Conservation (phyloP, 2,329 filamentous ascomycete species). For the Botrytis aclada region DNA sequence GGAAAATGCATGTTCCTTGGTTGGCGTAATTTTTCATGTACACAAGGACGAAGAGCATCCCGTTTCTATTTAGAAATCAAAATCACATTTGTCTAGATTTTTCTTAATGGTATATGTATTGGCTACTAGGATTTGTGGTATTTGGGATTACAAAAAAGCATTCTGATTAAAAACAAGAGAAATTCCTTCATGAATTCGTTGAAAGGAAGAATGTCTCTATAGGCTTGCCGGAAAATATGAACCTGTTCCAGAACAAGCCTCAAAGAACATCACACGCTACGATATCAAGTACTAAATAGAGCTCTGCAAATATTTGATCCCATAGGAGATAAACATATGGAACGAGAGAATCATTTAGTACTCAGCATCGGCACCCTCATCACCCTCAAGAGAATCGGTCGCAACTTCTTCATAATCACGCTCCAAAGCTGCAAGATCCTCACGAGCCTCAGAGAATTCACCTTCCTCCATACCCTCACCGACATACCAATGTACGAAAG, state of each 20-base stretch:
- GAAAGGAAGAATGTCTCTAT: conserved; percentile 29
- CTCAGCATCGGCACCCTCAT: conserved; percentile 63
- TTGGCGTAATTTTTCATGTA: neutral
- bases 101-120: conserved; percentile 14
- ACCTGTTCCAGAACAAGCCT: conserved; percentile 32
- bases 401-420: conserved; percentile 65
- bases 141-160: conserved; percentile 36
- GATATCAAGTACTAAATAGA: conserved; percentile 34
- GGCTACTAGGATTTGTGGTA: conserved; percentile 18
- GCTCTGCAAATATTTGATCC: conserved; percentile 34
- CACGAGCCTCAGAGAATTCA: conserved; percentile 63
- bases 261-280: conserved; percentile 31
- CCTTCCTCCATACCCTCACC: conserved; percentile 70
- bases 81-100: conserved; percentile 1
- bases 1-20: neutral
- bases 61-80: neutral
- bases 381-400: conserved; percentile 50
- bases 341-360: conserved; percentile 29
- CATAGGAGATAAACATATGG: conserved; percentile 32
- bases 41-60: neutral
- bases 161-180: conserved; percentile 35
- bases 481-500: conserved; percentile 70
- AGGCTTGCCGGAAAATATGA: conserved; percentile 31
- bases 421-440: conserved; percentile 63
- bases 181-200: conserved; percentile 30